Evolutionary conservation across 2,329 filamentous ascomycete species (phyloP).

Genomic region (Ophiostoma sp.): DNA sequence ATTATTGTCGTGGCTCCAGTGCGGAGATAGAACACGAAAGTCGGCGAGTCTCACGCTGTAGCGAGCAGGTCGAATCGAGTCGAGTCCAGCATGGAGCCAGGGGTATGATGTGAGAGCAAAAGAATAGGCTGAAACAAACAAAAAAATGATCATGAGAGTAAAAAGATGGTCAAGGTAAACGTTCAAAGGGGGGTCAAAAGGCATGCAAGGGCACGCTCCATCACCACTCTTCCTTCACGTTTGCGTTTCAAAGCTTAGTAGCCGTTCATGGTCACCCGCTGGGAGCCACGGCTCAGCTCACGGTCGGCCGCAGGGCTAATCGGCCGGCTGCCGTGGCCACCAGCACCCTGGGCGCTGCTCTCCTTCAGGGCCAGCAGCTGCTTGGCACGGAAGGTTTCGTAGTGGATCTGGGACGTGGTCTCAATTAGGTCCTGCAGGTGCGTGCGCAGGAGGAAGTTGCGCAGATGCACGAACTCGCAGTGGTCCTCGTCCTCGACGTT

Average conservation of each 20-base stretch:
- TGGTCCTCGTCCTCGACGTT: conserved; percentile 99
- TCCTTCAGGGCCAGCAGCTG: conserved; percentile 97
- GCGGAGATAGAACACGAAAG: neutral
- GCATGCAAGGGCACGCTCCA: conserved; percentile 20
- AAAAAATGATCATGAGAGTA: conserved; percentile 21
- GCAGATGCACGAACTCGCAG: conserved; percentile 98
- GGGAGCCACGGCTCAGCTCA: conserved; percentile 93
- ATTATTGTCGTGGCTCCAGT: conserved; percentile 20
- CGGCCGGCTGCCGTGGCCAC: conserved; percentile 75
- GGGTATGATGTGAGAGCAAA: conserved; percentile 28
- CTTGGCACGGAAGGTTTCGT: conserved; percentile 99
- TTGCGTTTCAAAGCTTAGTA: conserved; percentile 61
- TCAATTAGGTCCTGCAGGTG: conserved; percentile 99
- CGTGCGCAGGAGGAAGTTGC: conserved; percentile 97
- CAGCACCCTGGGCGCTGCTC: conserved; percentile 75
- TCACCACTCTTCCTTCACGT: conserved; percentile 15
- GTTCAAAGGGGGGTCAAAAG: neutral
- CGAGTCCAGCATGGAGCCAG: conserved; percentile 14
- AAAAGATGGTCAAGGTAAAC: conserved; percentile 14
- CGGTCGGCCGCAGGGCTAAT: conserved; percentile 94
- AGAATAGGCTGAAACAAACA: conserved; percentile 19
- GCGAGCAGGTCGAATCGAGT: neutral
- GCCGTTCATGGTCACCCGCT: conserved; percentile 98
- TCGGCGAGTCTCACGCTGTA: neutral
- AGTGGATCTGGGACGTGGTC: conserved; percentile 99